Base-by-base conservation (phyloP, 2,329 filamentous ascomycete species). In the Penicillium sp. region DNA sequence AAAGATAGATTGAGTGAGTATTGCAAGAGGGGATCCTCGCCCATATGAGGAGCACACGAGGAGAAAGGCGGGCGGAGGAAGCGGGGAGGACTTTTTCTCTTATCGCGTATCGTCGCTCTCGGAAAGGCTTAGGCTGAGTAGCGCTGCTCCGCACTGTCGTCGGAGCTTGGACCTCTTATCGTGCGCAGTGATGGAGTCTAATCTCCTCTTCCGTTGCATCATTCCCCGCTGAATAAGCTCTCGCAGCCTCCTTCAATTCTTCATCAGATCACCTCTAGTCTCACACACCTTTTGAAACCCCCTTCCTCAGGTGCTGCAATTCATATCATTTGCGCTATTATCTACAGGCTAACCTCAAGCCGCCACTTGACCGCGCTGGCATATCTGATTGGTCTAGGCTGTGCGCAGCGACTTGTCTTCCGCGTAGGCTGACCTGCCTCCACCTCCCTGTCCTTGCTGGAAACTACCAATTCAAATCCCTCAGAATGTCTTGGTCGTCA, bases 71-170 rank as follows among this genome's bases (percentile, higher is more conserved):
- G 49, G 57, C 46, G 52, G 54, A 52, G 30, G 61, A 57, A 67
- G 63, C 57, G 61, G 65, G 65, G 61, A 64, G 56, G 40, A 45
- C 51, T 58, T 61, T 63, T 58, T 46, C 35, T 63, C 65, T 66
- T 66, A 66, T 66, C 65, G 53, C 56, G 42, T 62, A 60, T 62
- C 55, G 48, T 51, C n/a, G n/a, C 13, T 37, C 35, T 5, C 22
- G 8, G 22, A 28, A 22, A 22, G 51, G 51, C 33, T 26, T 26
- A 13, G 25, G 26, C 42, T 33, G 28, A 22, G 19, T 22, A 22
- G 19, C 19, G 19, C 14, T 43, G 19, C 52, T 55, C 52, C 52
- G 40, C 52, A 55, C 38, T 26, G 19, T n/a, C 13, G 26, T 42
- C 28, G 14, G 26, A 35, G 49, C 49, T 52, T 26, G n/a, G 49